Percentiles rank a stretch among this genome's conserved stretches.
phyloP scores from a whole-genome alignment of 2,329 filamentous ascomycete species.

The Blastomyces emzantsi region DNA sequence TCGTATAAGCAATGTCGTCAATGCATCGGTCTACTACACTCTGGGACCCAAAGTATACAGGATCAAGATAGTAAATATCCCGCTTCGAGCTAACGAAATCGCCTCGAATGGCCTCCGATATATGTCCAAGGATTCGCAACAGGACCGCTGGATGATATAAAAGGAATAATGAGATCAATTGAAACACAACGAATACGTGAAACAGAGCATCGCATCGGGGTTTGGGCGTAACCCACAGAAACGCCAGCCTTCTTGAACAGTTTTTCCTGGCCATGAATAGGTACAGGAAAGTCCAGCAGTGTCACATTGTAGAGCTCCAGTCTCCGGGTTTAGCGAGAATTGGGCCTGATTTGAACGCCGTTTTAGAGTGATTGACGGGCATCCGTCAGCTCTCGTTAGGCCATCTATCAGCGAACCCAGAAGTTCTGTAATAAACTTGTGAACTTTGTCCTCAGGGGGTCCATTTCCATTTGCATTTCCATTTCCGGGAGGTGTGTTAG shows the following conservation, averaged over 20 bases:
- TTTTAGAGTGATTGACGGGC: slow-evolving; percentile 22
- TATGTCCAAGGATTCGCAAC: slow-evolving; percentile 47
- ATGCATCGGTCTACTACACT: slow-evolving; percentile 49
- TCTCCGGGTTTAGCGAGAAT: slow-evolving; percentile 25
- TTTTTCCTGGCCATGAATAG: slow-evolving; percentile 49
- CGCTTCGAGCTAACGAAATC: slow-evolving; percentile 50
- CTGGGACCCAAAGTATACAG: slow-evolving; percentile 50
- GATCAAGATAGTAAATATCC: slow-evolving; percentile 56
- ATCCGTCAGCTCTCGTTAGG: slow-evolving; percentile 22
- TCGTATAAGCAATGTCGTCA: slow-evolving; percentile 53
- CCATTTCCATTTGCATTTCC: not conserved
- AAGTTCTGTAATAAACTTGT: slow-evolving; percentile 24
- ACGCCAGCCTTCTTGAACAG: slow-evolving; percentile 49
- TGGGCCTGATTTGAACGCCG: slow-evolving; percentile 18
- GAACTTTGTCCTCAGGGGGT: slow-evolving; percentile 18
- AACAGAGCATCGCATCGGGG: not conserved
- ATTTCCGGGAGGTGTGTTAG: not conserved
- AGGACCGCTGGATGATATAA: slow-evolving; percentile 39
- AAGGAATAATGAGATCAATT: not conserved
- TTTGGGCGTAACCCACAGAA: slow-evolving; percentile 35
- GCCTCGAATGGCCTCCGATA: slow-evolving; percentile 44
- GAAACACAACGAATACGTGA: too few species aligned
- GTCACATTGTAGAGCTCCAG: slow-evolving; percentile 22
- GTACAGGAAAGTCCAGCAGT: slow-evolving; percentile 19
- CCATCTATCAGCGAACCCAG: slow-evolving; percentile 23